phyloP scores from a whole-genome alignment of 2,329 filamentous ascomycete species.

The Trichoderma koningiopsis region DNA sequence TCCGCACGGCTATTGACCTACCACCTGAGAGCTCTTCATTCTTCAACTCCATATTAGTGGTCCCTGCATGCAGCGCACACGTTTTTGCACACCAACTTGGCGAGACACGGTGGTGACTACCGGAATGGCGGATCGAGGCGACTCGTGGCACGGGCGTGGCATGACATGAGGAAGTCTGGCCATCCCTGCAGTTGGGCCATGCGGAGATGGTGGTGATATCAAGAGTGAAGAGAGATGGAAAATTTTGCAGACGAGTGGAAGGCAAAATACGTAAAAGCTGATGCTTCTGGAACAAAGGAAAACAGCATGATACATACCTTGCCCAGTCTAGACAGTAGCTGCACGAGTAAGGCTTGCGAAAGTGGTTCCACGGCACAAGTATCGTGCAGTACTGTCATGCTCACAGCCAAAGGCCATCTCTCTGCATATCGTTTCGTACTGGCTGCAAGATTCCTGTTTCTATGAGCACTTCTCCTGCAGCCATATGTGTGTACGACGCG shows the following conservation, averaged over 20 bases:
- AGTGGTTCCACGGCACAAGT: not conserved
- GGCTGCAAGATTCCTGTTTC: not conserved
- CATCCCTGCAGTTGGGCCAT: constrained; percentile 5
- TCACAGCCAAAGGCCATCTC: not conserved
- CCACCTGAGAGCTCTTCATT: constrained; percentile 18
- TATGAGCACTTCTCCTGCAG: not conserved
- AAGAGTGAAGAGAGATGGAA: not conserved
- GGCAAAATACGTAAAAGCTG: not conserved
- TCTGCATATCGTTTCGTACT: not conserved
- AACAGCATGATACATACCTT: not conserved
- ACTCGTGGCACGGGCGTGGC: constrained; percentile 14
- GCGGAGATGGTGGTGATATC: not conserved
- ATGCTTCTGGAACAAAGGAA: not conserved
- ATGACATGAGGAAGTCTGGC: not conserved
- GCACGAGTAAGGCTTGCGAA: not conserved
- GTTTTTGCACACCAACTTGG: constrained; percentile 5
- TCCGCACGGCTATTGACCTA: not conserved
- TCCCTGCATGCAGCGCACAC: constrained; percentile 21
- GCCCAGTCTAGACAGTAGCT: not conserved
- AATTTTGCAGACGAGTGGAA: not conserved
- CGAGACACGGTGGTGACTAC: constrained; percentile 14
- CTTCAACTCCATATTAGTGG: constrained; percentile 14
- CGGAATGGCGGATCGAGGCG: constrained; percentile 17
- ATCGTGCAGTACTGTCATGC: not conserved
- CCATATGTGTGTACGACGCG: not conserved